Conservation (phyloP, 257 asterid species). For the Lithospermum erythrorhizon region DNA sequence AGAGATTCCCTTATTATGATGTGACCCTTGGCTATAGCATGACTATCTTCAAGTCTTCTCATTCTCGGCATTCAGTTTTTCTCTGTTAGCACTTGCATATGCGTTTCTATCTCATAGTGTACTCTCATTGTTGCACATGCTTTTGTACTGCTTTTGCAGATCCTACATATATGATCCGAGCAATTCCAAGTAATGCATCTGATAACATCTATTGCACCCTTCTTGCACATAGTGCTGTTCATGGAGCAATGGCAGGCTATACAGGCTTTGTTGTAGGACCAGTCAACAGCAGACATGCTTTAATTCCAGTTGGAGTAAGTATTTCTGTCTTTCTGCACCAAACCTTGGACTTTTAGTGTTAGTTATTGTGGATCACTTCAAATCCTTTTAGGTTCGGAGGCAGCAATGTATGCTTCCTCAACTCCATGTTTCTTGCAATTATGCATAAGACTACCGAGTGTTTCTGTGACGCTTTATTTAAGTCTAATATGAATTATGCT, state of each 20-base stretch:
- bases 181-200: slow-evolving; percentile 91
- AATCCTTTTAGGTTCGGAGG: too few species aligned
- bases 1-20: too few species aligned
- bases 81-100: slow-evolving; percentile 1
- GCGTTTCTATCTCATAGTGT: not conserved
- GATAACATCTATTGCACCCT: slow-evolving; percentile 96
- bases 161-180: slow-evolving; percentile 97
- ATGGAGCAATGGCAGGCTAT: slow-evolving; percentile 97
- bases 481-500: not conserved
- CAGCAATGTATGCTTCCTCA: not conserved
- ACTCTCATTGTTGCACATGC: not conserved
- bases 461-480: not conserved
- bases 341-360: not conserved
- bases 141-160: slow-evolving; percentile 36
- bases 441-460: not conserved
- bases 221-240: slow-evolving; percentile 92
- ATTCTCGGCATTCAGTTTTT: not conserved
- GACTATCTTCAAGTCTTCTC: not conserved
- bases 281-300: slow-evolving; percentile 79
- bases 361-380: not conserved
- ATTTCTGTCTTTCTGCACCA: slow-evolving; percentile 1
- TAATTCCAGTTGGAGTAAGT: slow-evolving; percentile 82
- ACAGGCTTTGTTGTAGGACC: slow-evolving; percentile 97
- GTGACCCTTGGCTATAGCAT: not conserved
- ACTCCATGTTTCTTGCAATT: not conserved